These are phyloP conservation scores for Aspergillus japonicus DNA, from an alignment of 2,329 filamentous ascomycete genomes.

Conservation along the genomic window DNA sequence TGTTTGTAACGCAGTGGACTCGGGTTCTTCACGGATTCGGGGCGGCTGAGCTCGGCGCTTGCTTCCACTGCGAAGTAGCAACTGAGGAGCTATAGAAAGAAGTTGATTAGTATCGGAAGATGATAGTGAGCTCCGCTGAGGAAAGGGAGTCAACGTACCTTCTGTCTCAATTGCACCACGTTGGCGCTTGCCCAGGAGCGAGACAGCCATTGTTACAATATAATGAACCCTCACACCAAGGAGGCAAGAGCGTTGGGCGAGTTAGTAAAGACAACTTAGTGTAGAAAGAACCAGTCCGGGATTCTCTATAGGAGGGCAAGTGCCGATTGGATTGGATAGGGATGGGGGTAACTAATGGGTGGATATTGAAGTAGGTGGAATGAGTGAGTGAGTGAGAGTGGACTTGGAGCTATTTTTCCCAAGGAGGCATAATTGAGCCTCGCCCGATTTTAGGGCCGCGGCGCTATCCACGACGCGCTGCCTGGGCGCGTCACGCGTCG, in stretches of 20 bases:
- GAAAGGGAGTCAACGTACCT: slow-evolving; percentile 35
- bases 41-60: slow-evolving; percentile 50
- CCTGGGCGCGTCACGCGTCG: slow-evolving; percentile 12
- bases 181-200: slow-evolving; percentile 46
- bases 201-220: slow-evolving; percentile 37
- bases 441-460: slow-evolving; percentile 4
- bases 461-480: slow-evolving; percentile 13
- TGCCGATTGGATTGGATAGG: neutral
- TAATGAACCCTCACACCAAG: neutral
- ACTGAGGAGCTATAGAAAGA: slow-evolving; percentile 16
- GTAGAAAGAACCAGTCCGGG: neutral
- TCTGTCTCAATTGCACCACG: slow-evolving; percentile 37
- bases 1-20: slow-evolving; percentile 25
- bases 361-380: neutral
- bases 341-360: neutral
- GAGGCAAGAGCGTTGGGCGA: slow-evolving; percentile 21
- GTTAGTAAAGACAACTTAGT: slow-evolving; percentile 1
- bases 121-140: slow-evolving; percentile 6
- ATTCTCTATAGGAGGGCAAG: neutral
- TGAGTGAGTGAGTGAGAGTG: neutral
- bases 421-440: slow-evolving; percentile 23
- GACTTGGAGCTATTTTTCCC: slow-evolving; percentile 8
- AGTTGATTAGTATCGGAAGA: slow-evolving; percentile 1
- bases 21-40: slow-evolving; percentile 37
- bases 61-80: slow-evolving; percentile 42